A percentile compares a stretch with the other conserved stretches of the same genome.
Evolutionary conservation across 1,284 basidiomycete genomes (phyloP).

Genomic region (Sphagnurus paluster): DNA sequence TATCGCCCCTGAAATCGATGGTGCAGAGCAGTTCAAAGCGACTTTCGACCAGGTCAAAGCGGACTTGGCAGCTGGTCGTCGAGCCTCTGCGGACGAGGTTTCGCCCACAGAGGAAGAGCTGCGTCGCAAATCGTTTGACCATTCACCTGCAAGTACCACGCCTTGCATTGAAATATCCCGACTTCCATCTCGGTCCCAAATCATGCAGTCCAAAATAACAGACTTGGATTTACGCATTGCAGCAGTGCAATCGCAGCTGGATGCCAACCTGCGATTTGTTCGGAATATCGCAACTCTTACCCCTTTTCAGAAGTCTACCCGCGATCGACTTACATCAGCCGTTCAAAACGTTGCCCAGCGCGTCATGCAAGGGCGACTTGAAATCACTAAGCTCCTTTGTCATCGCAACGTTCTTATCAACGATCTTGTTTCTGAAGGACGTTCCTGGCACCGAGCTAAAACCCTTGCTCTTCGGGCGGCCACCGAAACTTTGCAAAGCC

Average conservation of each 20-base stretch:
- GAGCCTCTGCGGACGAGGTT: constrained; percentile 22
- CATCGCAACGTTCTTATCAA: constrained; percentile 74
- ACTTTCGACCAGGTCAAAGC: constrained; percentile 87
- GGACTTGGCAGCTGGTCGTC: constrained; percentile 61
- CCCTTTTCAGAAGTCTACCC: constrained; percentile 83
- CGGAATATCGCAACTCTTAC: constrained; percentile 85
- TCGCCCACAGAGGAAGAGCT: constrained; percentile 1
- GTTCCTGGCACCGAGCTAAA: constrained; percentile 68
- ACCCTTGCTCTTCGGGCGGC: constrained; percentile 72
- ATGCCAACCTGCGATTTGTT: constrained; percentile 69
- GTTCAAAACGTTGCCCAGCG: constrained; percentile 68
- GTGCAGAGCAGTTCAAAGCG: constrained; percentile 68
- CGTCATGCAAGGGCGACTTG: constrained; percentile 68
- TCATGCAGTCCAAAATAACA: constrained; percentile 62
- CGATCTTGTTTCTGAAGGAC: constrained; percentile 74
- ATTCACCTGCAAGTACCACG: constrained; percentile 5
- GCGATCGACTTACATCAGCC: constrained; percentile 68
- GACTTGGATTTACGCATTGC: constrained; percentile 64
- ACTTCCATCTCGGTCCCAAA: constrained; percentile 53
- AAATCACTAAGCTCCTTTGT: constrained; percentile 72
- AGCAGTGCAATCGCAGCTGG: constrained; percentile 62
- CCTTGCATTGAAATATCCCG: constrained; percentile 24
- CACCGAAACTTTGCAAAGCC: constrained; percentile 60
- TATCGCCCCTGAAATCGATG: constrained; percentile 51
- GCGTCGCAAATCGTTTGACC: neutral